Evolutionary conservation across 1,139 yeast genomes (phyloP), one percentile per base, ranked within the genome.

Genomic region (Kazachstania sp.): DNA sequence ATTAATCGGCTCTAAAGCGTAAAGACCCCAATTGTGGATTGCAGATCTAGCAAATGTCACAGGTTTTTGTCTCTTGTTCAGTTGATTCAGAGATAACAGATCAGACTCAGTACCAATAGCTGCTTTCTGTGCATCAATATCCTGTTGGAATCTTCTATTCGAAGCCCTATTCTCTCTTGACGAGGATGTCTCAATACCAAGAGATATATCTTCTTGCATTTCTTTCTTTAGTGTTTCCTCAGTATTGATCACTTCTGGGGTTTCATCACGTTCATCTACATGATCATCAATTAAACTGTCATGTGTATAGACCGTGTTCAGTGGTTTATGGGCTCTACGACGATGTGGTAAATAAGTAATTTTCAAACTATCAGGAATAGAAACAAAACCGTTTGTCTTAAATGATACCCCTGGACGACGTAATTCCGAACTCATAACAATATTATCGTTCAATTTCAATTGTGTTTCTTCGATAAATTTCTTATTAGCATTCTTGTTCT

Each of bases 1-100:
- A 13, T 88, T 86, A 60, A 92, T 92, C 1, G 95, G 95, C 60
- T 92, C 97, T 61, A 86, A 71, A 0, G 98, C 98, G 67, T 88
- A 92, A 43, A 92, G 69, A 0, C 99, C 99, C 98, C 98, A 92
- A 61, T 92, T 88, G 64, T 94, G 98, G 58, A 92, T 92, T 0
- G 97, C 95, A 1, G 97, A 88, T 48, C 98, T 72, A 0, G 97
- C 97, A 72, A 90, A 90, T 16, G 94, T 84, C 12, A 92, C 97
- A 0, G 96, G 95, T 64, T 92, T 92, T 65, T 84, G 87, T 51
- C 97, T 77, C 64, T 87, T 87, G 54, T 88, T 86, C 58, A 90
- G 74, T 58, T 79, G 85, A 58, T 81, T 81, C 67, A 87, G 74
- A 48, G 86, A 82, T 55, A 86, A 69, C 5, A 85, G 77, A 58